These are phyloP conservation scores for Sporothrix schenckii DNA, from an alignment of 2,329 filamentous ascomycete species.

Conservation along the genomic window DNA sequence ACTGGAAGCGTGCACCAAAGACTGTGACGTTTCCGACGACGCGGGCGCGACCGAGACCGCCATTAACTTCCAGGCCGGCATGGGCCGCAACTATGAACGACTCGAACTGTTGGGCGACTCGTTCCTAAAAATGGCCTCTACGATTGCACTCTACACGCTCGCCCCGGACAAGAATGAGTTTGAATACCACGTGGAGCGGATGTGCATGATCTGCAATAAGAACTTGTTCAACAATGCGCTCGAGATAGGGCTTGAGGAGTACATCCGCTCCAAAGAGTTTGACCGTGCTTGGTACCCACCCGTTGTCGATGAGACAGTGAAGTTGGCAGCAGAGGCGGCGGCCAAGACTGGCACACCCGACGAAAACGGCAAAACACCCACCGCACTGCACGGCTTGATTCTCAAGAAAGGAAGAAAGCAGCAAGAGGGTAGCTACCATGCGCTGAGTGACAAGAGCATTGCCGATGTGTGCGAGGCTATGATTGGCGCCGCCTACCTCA, in stretches of 20 bases:
- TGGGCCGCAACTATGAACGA: conserved; percentile 94
- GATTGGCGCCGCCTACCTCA: conserved; percentile 80
- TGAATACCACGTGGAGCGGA: conserved; percentile 85
- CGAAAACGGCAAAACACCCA: background rate
- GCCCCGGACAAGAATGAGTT: conserved; percentile 80
- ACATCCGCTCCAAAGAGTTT: conserved; percentile 81
- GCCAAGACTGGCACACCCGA: background rate
- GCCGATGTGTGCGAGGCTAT: conserved; percentile 94
- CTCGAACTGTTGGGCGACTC: conserved; percentile 92
- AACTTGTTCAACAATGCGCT: conserved; percentile 81
- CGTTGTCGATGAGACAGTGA: conserved; percentile 30
- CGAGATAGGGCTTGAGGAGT: conserved; percentile 67
- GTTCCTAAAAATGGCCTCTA: conserved; percentile 94
- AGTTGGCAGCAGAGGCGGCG: background rate
- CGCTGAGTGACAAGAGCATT: conserved; percentile 82
- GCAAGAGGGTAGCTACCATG: conserved; percentile 60
- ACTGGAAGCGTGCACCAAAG: conserved; percentile 89
- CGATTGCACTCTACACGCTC: conserved; percentile 78
- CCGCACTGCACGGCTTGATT: conserved; percentile 56
- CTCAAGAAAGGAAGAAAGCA: conserved; percentile 71
- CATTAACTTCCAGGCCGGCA: conserved; percentile 76
- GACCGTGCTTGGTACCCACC: conserved; percentile 89
- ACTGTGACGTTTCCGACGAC: conserved; percentile 81
- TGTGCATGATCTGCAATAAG: conserved; percentile 87
- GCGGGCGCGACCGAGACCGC: conserved; percentile 65